A percentile compares a stretch with the other conserved stretches of the same genome.
phyloP scores from a whole-genome alignment of 805 yeast genomes.

The Candida ponderosae region DNA sequence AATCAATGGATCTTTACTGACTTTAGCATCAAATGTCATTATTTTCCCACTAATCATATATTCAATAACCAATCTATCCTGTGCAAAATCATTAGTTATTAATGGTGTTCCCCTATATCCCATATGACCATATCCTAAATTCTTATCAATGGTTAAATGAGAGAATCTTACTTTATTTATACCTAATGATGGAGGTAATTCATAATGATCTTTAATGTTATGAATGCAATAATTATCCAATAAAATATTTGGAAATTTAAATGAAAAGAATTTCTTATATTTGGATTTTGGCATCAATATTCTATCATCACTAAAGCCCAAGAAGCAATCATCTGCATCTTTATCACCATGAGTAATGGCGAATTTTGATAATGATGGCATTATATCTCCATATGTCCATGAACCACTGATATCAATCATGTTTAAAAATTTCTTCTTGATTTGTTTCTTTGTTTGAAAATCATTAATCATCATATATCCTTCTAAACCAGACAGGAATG shows the following conservation, averaged over 20 bases:
- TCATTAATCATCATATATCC: conserved; percentile 31
- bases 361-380: neutral
- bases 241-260: conserved; percentile 44
- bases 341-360: neutral
- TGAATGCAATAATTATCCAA: conserved; percentile 46
- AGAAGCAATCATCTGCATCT: conserved; percentile 18
- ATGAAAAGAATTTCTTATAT: conserved; percentile 50
- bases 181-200: conserved; percentile 35
- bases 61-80: conserved; percentile 11
- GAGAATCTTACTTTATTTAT: conserved; percentile 17
- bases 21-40: neutral
- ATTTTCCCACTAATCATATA: neutral
- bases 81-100: conserved; percentile 36
- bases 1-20: conserved; percentile 9
- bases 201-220: conserved; percentile 22
- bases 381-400: conserved; percentile 32
- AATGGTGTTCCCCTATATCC: conserved; percentile 46
- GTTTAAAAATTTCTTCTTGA: conserved; percentile 30
- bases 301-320: conserved; percentile 38
- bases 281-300: conserved; percentile 35
- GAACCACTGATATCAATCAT: conserved; percentile 47
- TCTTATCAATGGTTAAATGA: conserved; percentile 22
- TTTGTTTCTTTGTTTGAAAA: conserved; percentile 8
- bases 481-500: conserved; percentile 50
- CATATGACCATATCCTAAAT: conserved; percentile 48